Evolutionary conservation across 2,329 filamentous ascomycete genomes (phyloP).

Genomic region (Aspergillus latus): DNA sequence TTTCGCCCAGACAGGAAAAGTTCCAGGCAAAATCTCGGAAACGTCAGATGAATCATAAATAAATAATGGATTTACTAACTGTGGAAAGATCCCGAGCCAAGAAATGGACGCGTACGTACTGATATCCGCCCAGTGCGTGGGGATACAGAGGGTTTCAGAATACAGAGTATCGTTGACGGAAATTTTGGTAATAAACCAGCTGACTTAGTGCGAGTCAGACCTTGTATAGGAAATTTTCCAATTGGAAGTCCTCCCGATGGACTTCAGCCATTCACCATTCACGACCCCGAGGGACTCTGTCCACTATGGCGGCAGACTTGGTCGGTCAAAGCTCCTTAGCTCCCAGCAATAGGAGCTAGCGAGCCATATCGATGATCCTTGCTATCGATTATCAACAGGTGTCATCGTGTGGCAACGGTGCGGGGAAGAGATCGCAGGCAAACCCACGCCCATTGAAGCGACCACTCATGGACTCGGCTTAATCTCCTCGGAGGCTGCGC

Average conservation of each 20-base stretch:
- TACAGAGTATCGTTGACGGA: too few species aligned
- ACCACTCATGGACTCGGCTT: conserved; percentile 16
- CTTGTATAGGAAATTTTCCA: neutral
- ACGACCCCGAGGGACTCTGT: neutral
- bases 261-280: neutral
- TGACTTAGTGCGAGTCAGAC: neutral
- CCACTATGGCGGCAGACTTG: neutral
- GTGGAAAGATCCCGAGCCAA: neutral
- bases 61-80: neutral
- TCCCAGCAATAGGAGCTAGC: neutral
- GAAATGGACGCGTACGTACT: neutral
- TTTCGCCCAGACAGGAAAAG: conserved; percentile 8
- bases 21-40: conserved; percentile 14
- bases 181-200: too few species aligned
- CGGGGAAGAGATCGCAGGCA: conserved; percentile 26
- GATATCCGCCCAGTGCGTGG: conserved; percentile 1
- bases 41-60: neutral
- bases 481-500: conserved; percentile 21
- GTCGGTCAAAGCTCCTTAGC: conserved; percentile 1
- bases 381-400: neutral
- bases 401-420: conserved; percentile 21
- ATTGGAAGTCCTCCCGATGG: neutral
- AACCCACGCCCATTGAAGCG: conserved; percentile 19
- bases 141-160: neutral
- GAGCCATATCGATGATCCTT: conserved; percentile 1